Evolutionary conservation across 495 filamentous ascomycete species (phyloP).

Genomic region (Daldinia childiae): DNA sequence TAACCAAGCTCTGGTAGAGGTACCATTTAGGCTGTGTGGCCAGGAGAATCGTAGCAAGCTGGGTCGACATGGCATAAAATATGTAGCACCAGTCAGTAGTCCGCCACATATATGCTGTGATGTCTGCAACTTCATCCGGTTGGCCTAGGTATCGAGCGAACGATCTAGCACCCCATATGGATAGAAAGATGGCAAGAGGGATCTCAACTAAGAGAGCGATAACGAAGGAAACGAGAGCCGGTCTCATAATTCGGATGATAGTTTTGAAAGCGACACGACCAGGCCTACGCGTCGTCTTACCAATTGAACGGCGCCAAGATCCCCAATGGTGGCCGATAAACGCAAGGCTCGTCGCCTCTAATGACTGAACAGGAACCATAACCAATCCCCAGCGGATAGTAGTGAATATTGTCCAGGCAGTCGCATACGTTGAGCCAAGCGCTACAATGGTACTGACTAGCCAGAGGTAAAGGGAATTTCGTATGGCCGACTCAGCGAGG

Average conservation of each 20-base stretch:
- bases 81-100: conserved; percentile 80
- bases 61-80: conserved; percentile 73
- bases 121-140: conserved; percentile 63
- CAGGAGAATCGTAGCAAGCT: conserved; percentile 70
- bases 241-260: conserved; percentile 56
- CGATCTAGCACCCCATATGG: conserved; percentile 62
- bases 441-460: conserved; percentile 70
- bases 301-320: conserved; percentile 58
- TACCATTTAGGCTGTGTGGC: conserved; percentile 75
- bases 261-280: conserved; percentile 51
- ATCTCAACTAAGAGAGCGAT: conserved; percentile 68
- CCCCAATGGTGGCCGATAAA: conserved; percentile 79
- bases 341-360: conserved; percentile 71
- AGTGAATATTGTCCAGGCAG: conserved; percentile 79
- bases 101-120: conserved; percentile 76
- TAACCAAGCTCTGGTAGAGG: conserved; percentile 69
- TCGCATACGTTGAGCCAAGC: conserved; percentile 71
- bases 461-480: conserved; percentile 79
- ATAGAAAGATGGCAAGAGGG: conserved; percentile 69
- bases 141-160: conserved; percentile 71
- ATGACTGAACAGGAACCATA: conserved; percentile 76
- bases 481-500: conserved; percentile 70
- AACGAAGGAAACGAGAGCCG: conserved; percentile 62
- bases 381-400: conserved; percentile 82
- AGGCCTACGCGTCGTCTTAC: conserved; percentile 49